These are phyloP conservation scores for Coemansia sp. DNA, from an alignment of 192 early-diverging fungal genomes.

Conservation along the genomic window DNA sequence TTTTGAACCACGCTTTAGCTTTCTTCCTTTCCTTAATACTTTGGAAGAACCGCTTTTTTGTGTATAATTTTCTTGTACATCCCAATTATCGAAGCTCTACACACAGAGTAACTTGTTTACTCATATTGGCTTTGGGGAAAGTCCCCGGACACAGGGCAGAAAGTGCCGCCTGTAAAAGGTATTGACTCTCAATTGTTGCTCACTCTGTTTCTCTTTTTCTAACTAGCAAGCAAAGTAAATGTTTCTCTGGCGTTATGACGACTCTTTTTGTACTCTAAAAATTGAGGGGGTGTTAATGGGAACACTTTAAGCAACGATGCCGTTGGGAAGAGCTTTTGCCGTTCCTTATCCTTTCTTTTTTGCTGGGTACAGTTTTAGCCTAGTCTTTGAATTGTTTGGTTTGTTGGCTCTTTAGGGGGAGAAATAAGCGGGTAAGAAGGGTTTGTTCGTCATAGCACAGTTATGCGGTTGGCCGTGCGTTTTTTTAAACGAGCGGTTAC, in stretches of 20 bases:
- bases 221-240: not conserved
- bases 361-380: not conserved
- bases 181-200: conserved; percentile 19
- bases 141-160: conserved; percentile 58
- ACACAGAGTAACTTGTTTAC: conserved; percentile 31
- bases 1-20: not conserved
- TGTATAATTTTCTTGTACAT: conserved; percentile 18
- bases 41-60: conserved; percentile 54
- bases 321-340: conserved; percentile 31
- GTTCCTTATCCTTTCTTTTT: not conserved
- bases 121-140: conserved; percentile 51
- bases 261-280: not conserved
- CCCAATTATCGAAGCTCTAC: conserved; percentile 47
- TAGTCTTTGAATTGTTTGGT: not conserved
- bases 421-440: conserved; percentile 4
- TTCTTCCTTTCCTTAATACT: conserved; percentile 41
- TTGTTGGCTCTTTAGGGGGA: not conserved
- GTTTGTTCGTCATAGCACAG: conserved; percentile 58
- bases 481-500: conserved; percentile 25
- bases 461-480: conserved; percentile 41
- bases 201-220: not conserved
- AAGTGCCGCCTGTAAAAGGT: conserved; percentile 58
- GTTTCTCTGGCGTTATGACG: not conserved
- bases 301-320: not conserved
- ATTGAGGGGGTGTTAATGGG: not conserved